phyloP scores from a whole-genome alignment of 768 basidiomycete genomes.

The Hericium rajendrae region DNA sequence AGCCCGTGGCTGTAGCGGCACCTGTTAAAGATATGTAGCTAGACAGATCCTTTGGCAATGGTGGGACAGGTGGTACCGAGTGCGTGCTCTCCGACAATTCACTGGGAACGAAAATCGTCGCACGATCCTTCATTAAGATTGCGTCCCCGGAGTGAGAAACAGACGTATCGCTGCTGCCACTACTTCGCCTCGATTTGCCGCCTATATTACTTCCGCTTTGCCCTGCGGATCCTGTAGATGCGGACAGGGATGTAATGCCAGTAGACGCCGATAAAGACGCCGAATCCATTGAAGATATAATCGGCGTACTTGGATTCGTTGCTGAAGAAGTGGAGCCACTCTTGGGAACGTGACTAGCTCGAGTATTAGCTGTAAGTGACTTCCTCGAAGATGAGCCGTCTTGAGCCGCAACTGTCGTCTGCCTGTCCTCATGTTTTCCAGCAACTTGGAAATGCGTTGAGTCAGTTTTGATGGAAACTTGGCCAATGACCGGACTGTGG shows the following conservation, averaged over 20 bases:
- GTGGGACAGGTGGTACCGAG: constrained; percentile 86
- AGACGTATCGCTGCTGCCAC: constrained; percentile 79
- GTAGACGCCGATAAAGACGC: constrained; percentile 73
- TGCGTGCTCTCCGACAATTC: constrained; percentile 48
- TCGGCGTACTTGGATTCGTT: constrained; percentile 70
- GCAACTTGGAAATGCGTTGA: no score
- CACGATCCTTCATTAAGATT: constrained; percentile 56
- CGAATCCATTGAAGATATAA: constrained; percentile 77
- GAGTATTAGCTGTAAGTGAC: constrained; percentile 40
- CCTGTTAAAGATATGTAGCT: constrained; percentile 43
- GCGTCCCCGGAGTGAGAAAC: constrained; percentile 65
- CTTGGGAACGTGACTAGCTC: constrained; percentile 73
- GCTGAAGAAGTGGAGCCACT: constrained; percentile 86
- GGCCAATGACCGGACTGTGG: constrained; percentile 21
- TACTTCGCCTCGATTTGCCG: constrained; percentile 59
- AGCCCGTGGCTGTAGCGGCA: no score
- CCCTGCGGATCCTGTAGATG: constrained; percentile 13
- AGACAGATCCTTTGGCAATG: constrained; percentile 84
- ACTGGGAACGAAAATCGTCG: constrained; percentile 41
- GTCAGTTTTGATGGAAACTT: constrained; percentile 14
- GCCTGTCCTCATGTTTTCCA: no score
- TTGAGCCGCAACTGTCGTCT: constrained; percentile 20
- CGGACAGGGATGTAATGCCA: constrained; percentile 66
- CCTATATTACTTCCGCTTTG: constrained; percentile 45
- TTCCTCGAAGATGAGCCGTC: constrained; percentile 67